Evolutionary conservation across 176 grass and related monocot genomes (phyloP), one percentile per base, ranked within the genome.

Genomic region (Oryza meridionalis): DNA sequence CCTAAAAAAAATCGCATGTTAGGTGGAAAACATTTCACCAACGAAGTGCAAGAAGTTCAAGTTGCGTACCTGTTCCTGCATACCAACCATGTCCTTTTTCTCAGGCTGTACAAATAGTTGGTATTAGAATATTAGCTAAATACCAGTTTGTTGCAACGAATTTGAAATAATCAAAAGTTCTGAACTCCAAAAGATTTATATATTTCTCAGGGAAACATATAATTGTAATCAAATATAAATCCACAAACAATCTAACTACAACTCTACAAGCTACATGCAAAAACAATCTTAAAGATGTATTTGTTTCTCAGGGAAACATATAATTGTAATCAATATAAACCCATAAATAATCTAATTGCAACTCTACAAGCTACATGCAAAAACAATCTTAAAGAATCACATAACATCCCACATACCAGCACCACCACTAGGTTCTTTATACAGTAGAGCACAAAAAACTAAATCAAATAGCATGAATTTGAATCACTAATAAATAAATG

Each of bases 21-120:
- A 87, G 76, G 9, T 9, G 17, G 55, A 55, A 15, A 80, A 26
- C 6, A 58, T 58, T 0, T 40, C 22, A 19, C 2, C 1, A 0
- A 32, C 2, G 29, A 72, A 68, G 49, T 14, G 71, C 4, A 81
- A 16, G 40, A 7, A 40, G 67, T 73, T 59, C 11, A 84, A 90
- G 82, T 25, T 70, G 77, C 67, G 40, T 62, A 98, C 96, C 93
- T 98, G 93, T 43, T 98, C 96, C 67, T 98, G 92, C 80, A 91
- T 88, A 37, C 96, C 96, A 85, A 95, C 91, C 21, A 87, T 77
- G 78, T 98, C 91, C 72, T 86, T 98, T 80, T 95, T 98, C 80
- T 93, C 96, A 17, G 92, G 86, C 93, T 95, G 84, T 44, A 93
- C 33, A 81, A 65, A 76, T 2, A 26, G 66, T 38, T 10, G 14